Conservation (phyloP, 345 rosid genomes). For the Rubroshorea leprosula region DNA sequence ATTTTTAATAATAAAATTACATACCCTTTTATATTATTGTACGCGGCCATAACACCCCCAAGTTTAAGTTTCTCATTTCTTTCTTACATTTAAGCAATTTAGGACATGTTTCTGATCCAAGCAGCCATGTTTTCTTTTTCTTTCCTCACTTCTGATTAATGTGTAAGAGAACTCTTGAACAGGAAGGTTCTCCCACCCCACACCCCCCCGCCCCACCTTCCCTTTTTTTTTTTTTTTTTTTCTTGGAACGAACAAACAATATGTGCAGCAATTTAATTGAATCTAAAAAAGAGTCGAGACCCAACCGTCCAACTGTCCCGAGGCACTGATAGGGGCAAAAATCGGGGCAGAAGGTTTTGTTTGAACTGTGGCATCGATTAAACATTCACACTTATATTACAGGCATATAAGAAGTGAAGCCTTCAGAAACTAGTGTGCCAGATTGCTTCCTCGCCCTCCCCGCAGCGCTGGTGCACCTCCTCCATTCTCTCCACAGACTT, state of each 20-base stretch:
- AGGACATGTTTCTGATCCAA: no score
- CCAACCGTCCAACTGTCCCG: slow-evolving; percentile 28
- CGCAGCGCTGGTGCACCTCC: slow-evolving; percentile 65
- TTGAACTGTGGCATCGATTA: slow-evolving; percentile 11
- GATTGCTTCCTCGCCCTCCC: slow-evolving; percentile 68
- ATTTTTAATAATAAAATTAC: no score
- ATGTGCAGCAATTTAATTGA: slow-evolving; percentile 34
- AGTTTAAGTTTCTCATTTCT: no score
- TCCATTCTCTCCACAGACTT: slow-evolving; percentile 65
- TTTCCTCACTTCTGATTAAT: no score
- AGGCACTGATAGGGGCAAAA: slow-evolving; percentile 39
- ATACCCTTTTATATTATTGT: no score
- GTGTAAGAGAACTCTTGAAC: no score
- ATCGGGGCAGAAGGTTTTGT: slow-evolving; percentile 29
- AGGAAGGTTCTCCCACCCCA: no score
- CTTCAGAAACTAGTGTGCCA: slow-evolving; percentile 83
- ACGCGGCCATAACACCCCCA: no score
- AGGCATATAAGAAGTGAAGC: neutral
- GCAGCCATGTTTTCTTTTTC: no score
- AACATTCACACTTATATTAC: slow-evolving; percentile 22
- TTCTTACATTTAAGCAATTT: no score
- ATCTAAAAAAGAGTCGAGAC: slow-evolving; percentile 7
- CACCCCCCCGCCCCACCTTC: no score
- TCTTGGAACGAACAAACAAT: slow-evolving; percentile 8
- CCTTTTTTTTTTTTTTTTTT: no score